These are phyloP conservation scores for Emergomyces pasteurianus DNA, from an alignment of 2,329 filamentous ascomycete species.

Conservation along the genomic window DNA sequence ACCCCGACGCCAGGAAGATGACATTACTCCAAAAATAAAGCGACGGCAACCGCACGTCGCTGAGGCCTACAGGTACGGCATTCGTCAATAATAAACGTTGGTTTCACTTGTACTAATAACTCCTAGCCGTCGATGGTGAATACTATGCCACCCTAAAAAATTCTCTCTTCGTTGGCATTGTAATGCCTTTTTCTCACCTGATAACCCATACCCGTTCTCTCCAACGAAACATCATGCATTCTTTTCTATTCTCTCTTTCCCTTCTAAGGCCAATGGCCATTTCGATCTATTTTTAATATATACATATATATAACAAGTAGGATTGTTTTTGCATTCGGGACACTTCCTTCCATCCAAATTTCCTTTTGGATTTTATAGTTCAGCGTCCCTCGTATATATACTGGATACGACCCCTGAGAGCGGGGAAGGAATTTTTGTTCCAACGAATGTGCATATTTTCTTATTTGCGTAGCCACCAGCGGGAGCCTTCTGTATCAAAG, in stretches of 20 bases:
- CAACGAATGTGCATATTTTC: neutral
- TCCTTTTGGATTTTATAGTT: conserved; percentile 5
- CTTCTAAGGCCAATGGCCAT: conserved; percentile 2
- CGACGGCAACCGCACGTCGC: conserved; percentile 28
- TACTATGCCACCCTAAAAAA: conserved; percentile 4
- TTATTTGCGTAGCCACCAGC: neutral
- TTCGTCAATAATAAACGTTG: neutral
- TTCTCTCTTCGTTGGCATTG: neutral
- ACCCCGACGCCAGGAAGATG: conserved; percentile 21
- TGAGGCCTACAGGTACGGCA: conserved; percentile 28
- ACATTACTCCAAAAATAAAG: conserved; percentile 22
- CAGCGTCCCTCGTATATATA: neutral
- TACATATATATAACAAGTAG: neutral
- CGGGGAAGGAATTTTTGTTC: neutral
- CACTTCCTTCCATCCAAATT: conserved; percentile 4
- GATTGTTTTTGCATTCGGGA: neutral
- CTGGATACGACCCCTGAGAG: neutral
- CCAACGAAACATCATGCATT: conserved; percentile 1
- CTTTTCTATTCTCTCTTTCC: neutral
- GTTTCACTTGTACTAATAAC: conserved; percentile 8
- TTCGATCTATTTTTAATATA: conserved; percentile 1
- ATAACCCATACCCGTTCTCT: conserved; percentile 12
- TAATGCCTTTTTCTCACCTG: conserved; percentile 3
- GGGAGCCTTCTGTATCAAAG: neutral
- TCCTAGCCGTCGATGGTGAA: conserved; percentile 30